Evolutionary conservation across 805 yeast species (phyloP).

Genomic region (Suhomyces faveliae): DNA sequence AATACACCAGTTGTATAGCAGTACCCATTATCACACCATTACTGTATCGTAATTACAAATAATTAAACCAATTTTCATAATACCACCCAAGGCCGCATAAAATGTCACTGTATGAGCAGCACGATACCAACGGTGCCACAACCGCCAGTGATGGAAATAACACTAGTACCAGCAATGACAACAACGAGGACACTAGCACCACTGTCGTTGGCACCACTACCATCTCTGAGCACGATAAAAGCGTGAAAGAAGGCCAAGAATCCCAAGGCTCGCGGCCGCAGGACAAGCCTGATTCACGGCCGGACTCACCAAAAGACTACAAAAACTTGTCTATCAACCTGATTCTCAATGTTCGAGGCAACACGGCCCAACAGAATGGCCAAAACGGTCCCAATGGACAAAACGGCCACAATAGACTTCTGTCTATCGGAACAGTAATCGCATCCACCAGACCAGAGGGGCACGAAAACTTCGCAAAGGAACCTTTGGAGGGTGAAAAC

Average conservation of each 20-base stretch:
- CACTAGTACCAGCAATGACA: too few species aligned
- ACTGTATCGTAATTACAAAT: background rate
- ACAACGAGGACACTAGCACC: background rate
- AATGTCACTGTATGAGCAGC: background rate
- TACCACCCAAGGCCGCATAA: background rate
- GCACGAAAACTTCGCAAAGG: background rate
- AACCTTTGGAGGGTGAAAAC: background rate
- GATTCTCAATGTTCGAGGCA: constrained; percentile 8
- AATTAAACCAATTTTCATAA: background rate
- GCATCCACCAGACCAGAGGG: background rate
- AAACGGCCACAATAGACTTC: background rate
- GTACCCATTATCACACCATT: background rate
- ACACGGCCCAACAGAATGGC: background rate
- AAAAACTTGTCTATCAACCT: constrained; percentile 11
- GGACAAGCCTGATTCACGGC: background rate
- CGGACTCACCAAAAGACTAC: constrained; percentile 9
- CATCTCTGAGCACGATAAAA: background rate
- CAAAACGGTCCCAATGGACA: background rate
- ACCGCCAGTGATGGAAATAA: too few species aligned
- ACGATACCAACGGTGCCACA: background rate
- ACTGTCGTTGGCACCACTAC: background rate
- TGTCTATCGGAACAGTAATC: background rate
- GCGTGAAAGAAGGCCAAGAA: background rate
- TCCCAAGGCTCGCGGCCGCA: background rate
- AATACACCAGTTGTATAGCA: background rate